Evolutionary conservation across 495 filamentous ascomycete genomes (phyloP), one percentile per base, ranked within the genome.

Genomic region (Lasiosphaeria ovina): DNA sequence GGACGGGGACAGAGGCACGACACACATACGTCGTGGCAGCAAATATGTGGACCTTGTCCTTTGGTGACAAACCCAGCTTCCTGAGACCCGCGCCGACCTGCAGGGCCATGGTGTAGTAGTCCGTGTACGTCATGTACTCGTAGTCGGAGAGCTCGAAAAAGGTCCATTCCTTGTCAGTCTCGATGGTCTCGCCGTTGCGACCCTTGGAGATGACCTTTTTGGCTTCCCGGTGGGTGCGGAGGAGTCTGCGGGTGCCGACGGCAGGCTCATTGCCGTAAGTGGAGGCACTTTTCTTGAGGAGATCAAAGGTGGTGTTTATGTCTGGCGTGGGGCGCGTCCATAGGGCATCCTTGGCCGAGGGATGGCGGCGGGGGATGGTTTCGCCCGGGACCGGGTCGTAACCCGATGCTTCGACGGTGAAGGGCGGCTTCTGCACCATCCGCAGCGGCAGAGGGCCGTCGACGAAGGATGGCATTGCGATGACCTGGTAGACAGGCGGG

Each of bases 101-200:
- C 16, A 82, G 61, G 9, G 76, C 77, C 47, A 76, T 67, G 45
- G 72, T 74, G 69, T 83, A 83, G 66, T 87, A 87, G 69, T 89
- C 84, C 49, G 71, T 72, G 72, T 85, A 89, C 45, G 81, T 86
- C 62, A 81, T 63, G 72, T 81, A 89, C 10, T 72, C 67, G 74
- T 85, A 89, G 12, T 74, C 72, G 54, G 80, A 81, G 40, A 89
- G 75, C 76, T 88, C 86, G 62, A 83, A 88, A 71, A 82, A 88
- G 4, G 78, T 81, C 86, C 86, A 89, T 62, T 85, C 77, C 75
- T 88, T 88, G 42, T 88, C 83, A 4, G 86, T 80, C 71, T 85
- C 76, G 48, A 71, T 70, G 69, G 82, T 76, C 71, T 85, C 72
- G 58, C 86, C 86, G 63, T 88, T 83, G 45, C 88, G 73, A n/a